Evolutionary conservation across 2,329 filamentous ascomycete genomes (phyloP).

Genomic region (Pyrenophora tritici-repentis): DNA sequence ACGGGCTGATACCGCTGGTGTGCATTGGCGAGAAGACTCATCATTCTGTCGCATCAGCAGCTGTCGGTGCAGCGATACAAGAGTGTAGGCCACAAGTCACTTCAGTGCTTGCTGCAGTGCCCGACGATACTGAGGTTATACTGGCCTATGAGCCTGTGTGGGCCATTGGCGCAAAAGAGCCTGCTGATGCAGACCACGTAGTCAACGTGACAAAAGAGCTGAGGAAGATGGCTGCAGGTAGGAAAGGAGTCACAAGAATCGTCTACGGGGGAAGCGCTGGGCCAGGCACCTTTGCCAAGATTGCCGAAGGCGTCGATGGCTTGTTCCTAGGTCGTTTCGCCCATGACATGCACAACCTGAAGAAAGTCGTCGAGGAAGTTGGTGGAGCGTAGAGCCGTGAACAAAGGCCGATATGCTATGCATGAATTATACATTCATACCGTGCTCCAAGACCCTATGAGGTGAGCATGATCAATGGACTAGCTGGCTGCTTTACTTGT

Average conservation of each 20-base stretch:
- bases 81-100: constrained; percentile 71
- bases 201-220: constrained; percentile 70
- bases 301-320: constrained; percentile 75
- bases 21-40: constrained; percentile 75
- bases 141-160: constrained; percentile 88
- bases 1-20: constrained; percentile 76
- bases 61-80: constrained; percentile 63
- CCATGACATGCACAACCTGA: constrained; percentile 74
- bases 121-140: constrained; percentile 68
- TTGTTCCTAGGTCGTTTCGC: constrained; percentile 82
- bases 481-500: constrained; percentile 1
- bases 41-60: constrained; percentile 52
- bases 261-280: constrained; percentile 85
- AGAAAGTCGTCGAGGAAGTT: constrained; percentile 74
- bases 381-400: constrained; percentile 47
- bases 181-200: constrained; percentile 74
- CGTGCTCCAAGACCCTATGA: background rate
- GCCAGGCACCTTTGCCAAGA: constrained; percentile 71
- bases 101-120: constrained; percentile 65
- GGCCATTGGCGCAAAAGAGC: constrained; percentile 78
- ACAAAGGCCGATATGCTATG: background rate
- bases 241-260: constrained; percentile 67
- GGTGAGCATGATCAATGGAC: background rate
- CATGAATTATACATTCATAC: background rate
- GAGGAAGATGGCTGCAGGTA: constrained; percentile 58